A percentile compares a stretch with the other conserved stretches of the same genome.
phyloP scores from a whole-genome alignment of 2,329 filamentous ascomycete species.

The Aspergillus clavatus region DNA sequence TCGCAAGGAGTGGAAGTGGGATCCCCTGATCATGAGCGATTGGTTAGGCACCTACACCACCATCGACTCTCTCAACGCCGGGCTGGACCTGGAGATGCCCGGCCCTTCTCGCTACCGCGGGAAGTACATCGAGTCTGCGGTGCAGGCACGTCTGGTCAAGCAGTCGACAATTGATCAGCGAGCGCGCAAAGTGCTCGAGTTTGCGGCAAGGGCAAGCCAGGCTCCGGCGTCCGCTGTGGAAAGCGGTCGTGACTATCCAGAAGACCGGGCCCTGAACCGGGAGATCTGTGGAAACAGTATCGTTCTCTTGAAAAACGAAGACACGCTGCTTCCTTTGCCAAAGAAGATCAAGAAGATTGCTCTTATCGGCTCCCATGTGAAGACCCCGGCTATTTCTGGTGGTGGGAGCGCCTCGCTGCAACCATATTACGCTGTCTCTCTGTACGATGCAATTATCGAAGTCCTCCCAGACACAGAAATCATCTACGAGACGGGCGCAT shows the following conservation, averaged over 20 bases:
- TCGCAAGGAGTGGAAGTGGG: slow-evolving; percentile 31
- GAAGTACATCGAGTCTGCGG: slow-evolving; percentile 28
- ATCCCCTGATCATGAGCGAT: slow-evolving; percentile 33
- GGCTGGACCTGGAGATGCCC: slow-evolving; percentile 26
- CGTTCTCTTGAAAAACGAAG: slow-evolving; percentile 19
- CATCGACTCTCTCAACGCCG: slow-evolving; percentile 18
- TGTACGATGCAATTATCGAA: slow-evolving; percentile 28
- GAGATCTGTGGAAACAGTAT: slow-evolving; percentile 13
- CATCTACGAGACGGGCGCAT: slow-evolving; percentile 18
- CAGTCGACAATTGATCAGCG: slow-evolving; percentile 23
- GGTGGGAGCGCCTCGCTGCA: slow-evolving; percentile 33
- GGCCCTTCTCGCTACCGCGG: slow-evolving; percentile 24
- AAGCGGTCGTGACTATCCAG: slow-evolving; percentile 9
- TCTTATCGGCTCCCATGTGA: slow-evolving; percentile 33
- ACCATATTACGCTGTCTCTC: slow-evolving; percentile 29
- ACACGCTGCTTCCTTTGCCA: slow-evolving; percentile 16
- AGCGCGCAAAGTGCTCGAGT: slow-evolving; percentile 29
- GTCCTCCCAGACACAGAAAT: slow-evolving; percentile 10
- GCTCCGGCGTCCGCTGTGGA: slow-evolving; percentile 11
- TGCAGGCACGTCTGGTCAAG: slow-evolving; percentile 26
- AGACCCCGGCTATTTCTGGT: slow-evolving; percentile 31
- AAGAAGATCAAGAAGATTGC: slow-evolving; percentile 11
- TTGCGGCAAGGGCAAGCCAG: slow-evolving; percentile 23
- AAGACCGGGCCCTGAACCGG: slow-evolving; percentile 17
- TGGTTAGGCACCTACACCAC: slow-evolving; percentile 24